Base-by-base conservation (phyloP, 2,329 filamentous ascomycete species). In the Diatrype stigma region DNA sequence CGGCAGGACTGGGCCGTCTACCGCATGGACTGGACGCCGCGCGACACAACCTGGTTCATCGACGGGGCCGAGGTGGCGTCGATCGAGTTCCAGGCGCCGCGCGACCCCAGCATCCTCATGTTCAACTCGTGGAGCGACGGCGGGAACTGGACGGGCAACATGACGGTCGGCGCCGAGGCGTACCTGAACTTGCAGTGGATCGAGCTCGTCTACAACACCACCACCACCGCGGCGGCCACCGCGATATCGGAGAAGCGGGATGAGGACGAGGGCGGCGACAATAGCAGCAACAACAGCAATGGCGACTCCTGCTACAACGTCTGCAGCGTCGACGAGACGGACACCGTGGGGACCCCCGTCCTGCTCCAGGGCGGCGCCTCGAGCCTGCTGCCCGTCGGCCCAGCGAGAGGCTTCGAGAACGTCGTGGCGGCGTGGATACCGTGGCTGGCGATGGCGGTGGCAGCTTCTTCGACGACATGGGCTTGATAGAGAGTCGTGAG, bases 51-150 rank as follows among this genome's bases (percentile, higher is more conserved):
- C 21, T 85, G 81, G 81, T 84, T 74, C 56, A 71, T 82, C 19
- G 70, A 83, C 56, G 77, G 73, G 30, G 61, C 70, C 35, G 65
- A 79, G 58, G 70, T 77, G 2, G 76, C 79, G 2, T 74, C 69
- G 21, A 82, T 81, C 56, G 70, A 70, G 3, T 81, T 81, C 59
- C 79, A 81, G 51, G 76, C 78, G 14, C 82, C 82, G 0, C 69
- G 72, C 22, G 76, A 80, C 46, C 68, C 75, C 4, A 76, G 75
- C 34, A 72, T 73, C 48, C 63, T 85, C 46, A 74, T 81, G 28
- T 68, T 85, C 58, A 85, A 85, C 59, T 73, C 80, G 45, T 85
- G 82, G 81, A 78, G 79, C 50, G 76, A 85, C 54, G 81, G 81
- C 19, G 80, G 81, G 4, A 67, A 68, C 45, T 85, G 81, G 81